A percentile compares a stretch with the other conserved stretches of the same genome.
These are phyloP conservation scores for Cronartium quercuum DNA, from an alignment of 1,284 basidiomycete species.

Conservation along the genomic window DNA sequence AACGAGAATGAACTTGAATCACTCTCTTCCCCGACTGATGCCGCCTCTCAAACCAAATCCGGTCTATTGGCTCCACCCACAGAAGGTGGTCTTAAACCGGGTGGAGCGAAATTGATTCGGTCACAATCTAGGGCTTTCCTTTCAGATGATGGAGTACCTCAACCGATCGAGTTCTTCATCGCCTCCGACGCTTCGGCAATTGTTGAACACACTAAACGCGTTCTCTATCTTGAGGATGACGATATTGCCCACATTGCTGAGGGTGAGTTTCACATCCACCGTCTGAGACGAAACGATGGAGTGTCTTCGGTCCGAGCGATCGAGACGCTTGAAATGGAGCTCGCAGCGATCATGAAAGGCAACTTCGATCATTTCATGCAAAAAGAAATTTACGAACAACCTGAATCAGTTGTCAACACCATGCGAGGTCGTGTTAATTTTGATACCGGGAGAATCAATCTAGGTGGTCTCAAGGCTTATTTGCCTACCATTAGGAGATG, in stretches of 20 bases:
- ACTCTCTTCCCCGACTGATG: conserved; percentile 35
- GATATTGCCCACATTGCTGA: conserved; percentile 97
- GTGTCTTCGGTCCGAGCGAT: conserved; percentile 81
- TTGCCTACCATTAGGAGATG: conserved; percentile 92
- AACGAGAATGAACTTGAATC: conserved; percentile 57
- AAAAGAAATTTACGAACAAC: conserved; percentile 99
- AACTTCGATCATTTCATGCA: conserved; percentile 99
- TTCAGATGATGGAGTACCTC: conserved; percentile 94
- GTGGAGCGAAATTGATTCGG: conserved; percentile 75
- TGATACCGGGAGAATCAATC: conserved; percentile 80
- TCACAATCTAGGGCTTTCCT: conserved; percentile 97
- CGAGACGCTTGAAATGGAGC: conserved; percentile 96
- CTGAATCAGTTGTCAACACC: conserved; percentile 98
- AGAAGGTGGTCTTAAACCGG: conserved; percentile 50
- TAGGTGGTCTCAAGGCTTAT: conserved; percentile 92
- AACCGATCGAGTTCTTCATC: conserved; percentile 99
- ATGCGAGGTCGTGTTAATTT: conserved; percentile 99
- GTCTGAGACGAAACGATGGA: conserved; percentile 75
- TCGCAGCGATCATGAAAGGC: conserved; percentile 99
- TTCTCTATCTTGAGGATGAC: conserved; percentile 97
- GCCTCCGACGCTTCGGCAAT: conserved; percentile 95
- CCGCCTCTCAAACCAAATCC: conserved; percentile 36
- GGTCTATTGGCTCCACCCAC: conserved; percentile 34
- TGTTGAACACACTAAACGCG: conserved; percentile 97
- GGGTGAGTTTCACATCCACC: conserved; percentile 97